A percentile compares a stretch with the other conserved stretches of the same genome.
Evolutionary conservation across 192 early-diverging fungal species (phyloP).

Genomic region (Podochytrium sp.): DNA sequence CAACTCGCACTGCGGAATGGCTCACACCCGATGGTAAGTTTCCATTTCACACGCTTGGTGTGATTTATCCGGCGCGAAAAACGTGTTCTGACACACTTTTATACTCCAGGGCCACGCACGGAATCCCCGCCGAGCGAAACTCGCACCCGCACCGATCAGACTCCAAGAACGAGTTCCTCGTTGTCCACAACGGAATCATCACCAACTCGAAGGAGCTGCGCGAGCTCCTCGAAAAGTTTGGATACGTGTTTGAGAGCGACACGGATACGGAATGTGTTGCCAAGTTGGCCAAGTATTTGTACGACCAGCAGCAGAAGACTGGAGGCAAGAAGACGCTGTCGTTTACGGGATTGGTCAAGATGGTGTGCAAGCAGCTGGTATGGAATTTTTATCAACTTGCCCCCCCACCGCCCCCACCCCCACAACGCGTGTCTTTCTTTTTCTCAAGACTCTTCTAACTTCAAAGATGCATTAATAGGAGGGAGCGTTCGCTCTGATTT

Average conservation of each 20-base stretch:
- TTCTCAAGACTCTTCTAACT: not conserved
- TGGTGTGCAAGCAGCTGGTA: conserved; percentile 65
- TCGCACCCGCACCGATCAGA: conserved; percentile 69
- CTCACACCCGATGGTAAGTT: conserved; percentile 64
- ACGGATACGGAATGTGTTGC: conserved; percentile 70
- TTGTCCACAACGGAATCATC: conserved; percentile 73
- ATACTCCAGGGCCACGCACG: conserved; percentile 62
- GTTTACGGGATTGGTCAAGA: conserved; percentile 62
- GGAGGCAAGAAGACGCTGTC: conserved; percentile 42
- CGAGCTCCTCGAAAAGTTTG: conserved; percentile 63
- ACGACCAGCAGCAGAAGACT: conserved; percentile 57
- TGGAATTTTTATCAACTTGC: no score
- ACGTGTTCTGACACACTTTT: no score
- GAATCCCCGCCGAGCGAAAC: conserved; percentile 60
- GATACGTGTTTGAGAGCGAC: conserved; percentile 83
- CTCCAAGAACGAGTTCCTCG: conserved; percentile 63
- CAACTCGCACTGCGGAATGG: conserved; percentile 56
- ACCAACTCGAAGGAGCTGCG: conserved; percentile 68
- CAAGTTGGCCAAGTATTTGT: conserved; percentile 68
- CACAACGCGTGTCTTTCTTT: no score
- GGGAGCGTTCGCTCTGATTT: conserved; percentile 66
- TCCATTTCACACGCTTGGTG: not conserved
- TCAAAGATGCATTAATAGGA: conserved; percentile 38
- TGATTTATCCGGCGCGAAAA: no score
- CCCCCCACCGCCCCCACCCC: no score